These are phyloP conservation scores for Hemerocallis citrina DNA, from an alignment of 106 monocot genomes.

Conservation along the genomic window DNA sequence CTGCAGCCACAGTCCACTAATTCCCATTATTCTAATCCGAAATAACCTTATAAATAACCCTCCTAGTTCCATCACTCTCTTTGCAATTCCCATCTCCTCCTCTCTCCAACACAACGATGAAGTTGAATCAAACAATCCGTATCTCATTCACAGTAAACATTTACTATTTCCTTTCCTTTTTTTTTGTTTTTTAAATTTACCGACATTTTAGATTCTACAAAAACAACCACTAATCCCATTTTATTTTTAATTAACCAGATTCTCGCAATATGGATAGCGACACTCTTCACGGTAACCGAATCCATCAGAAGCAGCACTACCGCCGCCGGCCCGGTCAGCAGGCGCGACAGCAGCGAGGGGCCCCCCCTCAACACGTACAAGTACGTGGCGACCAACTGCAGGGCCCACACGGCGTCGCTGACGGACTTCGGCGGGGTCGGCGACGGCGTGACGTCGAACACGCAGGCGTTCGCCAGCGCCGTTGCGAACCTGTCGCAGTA, in stretches of 20 bases:
- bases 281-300: not conserved
- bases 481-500: constrained; percentile 14
- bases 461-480: constrained; percentile 10
- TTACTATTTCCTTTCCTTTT: too few species aligned
- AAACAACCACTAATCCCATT: too few species aligned
- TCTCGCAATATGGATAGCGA: not conserved
- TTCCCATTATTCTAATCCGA: too few species aligned
- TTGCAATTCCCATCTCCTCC: too few species aligned
- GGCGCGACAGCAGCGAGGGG: not conserved
- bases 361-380: not conserved
- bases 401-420: constrained; percentile 23
- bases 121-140: too few species aligned
- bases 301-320: not conserved
- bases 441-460: constrained; percentile 20
- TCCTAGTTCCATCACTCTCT: too few species aligned
- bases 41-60: too few species aligned
- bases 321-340: not conserved
- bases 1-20: too few species aligned
- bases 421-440: constrained; percentile 31
- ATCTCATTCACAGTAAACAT: too few species aligned
- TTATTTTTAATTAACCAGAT: not conserved
- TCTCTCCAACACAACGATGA: too few species aligned
- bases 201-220: too few species aligned
- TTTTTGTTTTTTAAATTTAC: too few species aligned
- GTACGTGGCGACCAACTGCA: constrained; percentile 8